A percentile compares a stretch with the other conserved stretches of the same genome.
Evolutionary conservation across 352 stramenopile genomes (phyloP).

Genomic region (Phytophthora brassicae): DNA sequence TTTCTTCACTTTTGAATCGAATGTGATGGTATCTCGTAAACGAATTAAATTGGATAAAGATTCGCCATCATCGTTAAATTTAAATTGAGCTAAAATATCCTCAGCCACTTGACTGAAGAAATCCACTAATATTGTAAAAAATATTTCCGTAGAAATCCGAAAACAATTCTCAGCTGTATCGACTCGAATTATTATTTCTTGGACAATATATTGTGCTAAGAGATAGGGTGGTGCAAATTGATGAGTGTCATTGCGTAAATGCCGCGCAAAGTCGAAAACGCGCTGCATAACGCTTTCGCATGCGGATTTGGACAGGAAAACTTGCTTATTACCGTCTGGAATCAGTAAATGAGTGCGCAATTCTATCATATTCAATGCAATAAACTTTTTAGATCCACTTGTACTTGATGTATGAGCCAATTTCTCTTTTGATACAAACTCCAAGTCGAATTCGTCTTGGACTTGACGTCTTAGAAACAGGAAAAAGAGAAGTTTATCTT

Average conservation of each 20-base stretch:
- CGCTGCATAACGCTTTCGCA: conserved; percentile 51
- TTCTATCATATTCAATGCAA: conserved; percentile 32
- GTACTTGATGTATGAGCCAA: conserved; percentile 43
- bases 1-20: conserved; percentile 58
- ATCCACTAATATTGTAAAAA: conserved; percentile 50
- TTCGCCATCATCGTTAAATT: conserved; percentile 83
- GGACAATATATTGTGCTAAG: conserved; percentile 46
- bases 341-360: conserved; percentile 46
- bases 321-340: conserved; percentile 61
- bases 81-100: conserved; percentile 79
- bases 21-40: conserved; percentile 68
- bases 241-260: conserved; percentile 4
- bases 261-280: conserved; percentile 36
- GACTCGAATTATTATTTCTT: conserved; percentile 24
- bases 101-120: conserved; percentile 57
- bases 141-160: conserved; percentile 35
- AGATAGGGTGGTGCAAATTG: conserved; percentile 21
- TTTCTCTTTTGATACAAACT: conserved; percentile 64
- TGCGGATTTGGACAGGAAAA: conserved; percentile 38
- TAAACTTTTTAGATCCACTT: conserved; percentile 46
- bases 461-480: conserved; percentile 46
- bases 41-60: conserved; percentile 66
- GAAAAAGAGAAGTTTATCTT: conserved; percentile 69
- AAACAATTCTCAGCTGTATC: conserved; percentile 24
- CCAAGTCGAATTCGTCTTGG: conserved; percentile 57